phyloP scores from a whole-genome alignment of 352 stramenopile genomes.

The Globisporangium apiculatum region DNA sequence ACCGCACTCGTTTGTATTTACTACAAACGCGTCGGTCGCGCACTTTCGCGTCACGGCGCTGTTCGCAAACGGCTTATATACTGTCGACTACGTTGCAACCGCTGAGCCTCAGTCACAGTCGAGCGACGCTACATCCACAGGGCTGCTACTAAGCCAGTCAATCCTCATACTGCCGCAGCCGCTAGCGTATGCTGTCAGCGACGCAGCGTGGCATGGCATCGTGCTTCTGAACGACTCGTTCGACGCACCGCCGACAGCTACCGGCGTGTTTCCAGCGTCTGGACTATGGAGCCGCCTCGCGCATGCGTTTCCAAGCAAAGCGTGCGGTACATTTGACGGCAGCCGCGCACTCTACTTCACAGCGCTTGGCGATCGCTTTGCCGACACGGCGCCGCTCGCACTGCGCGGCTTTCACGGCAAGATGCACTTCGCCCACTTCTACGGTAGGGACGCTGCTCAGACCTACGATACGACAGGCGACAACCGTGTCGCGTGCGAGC shows the following conservation, averaged over 20 bases:
- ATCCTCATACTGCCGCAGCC: slow-evolving; percentile 36
- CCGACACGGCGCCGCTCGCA: slow-evolving; percentile 31
- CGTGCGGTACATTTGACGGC: slow-evolving; percentile 38
- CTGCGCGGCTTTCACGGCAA: slow-evolving; percentile 49
- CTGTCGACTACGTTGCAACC: slow-evolving; percentile 20
- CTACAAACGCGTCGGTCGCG: not conserved
- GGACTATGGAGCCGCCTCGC: slow-evolving; percentile 38
- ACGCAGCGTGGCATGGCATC: slow-evolving; percentile 35
- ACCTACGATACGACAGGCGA: slow-evolving; percentile 41
- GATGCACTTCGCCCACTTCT: slow-evolving; percentile 62
- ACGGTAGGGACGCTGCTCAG: slow-evolving; percentile 34
- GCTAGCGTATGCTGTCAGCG: slow-evolving; percentile 22
- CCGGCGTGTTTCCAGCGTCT: slow-evolving; percentile 14
- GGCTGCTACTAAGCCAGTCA: slow-evolving; percentile 11
- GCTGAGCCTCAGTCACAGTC: slow-evolving; percentile 1
- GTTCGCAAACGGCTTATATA: slow-evolving; percentile 13
- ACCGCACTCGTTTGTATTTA: slow-evolving; percentile 17
- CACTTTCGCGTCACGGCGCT: slow-evolving; percentile 5
- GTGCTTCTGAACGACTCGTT: slow-evolving; percentile 59
- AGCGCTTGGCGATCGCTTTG: slow-evolving; percentile 39
- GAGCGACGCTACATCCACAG: not conserved
- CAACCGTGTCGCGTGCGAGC: slow-evolving; percentile 55
- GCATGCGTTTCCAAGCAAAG: slow-evolving; percentile 50
- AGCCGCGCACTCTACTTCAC: slow-evolving; percentile 56
- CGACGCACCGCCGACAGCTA: slow-evolving; percentile 18